Evolutionary conservation across 306 rosid species (phyloP).

Genomic region (Medicago arabica): DNA sequence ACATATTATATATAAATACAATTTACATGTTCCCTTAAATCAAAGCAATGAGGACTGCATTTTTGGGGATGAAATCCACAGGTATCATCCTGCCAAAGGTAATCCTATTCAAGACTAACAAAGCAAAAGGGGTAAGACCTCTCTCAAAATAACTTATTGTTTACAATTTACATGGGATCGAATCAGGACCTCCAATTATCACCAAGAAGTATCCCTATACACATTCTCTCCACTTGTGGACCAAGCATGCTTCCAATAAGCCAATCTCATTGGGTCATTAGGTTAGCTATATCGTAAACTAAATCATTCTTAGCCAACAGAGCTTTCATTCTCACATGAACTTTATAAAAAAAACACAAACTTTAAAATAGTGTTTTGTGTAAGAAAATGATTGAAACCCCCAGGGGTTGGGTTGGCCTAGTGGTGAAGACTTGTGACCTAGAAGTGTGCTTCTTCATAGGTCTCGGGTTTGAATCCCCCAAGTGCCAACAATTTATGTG

Average conservation of each 20-base stretch:
- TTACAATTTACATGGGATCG: neutral
- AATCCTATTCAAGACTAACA: neutral
- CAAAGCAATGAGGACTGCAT: neutral
- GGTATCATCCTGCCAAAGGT: neutral
- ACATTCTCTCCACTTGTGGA: neutral
- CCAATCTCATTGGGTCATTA: neutral
- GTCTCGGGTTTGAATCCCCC: no score
- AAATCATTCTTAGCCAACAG: constrained; percentile 13
- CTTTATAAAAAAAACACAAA: neutral
- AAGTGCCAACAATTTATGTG: no score
- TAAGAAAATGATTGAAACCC: constrained; percentile 3
- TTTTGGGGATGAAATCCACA: constrained; percentile 1
- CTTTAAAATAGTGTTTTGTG: constrained; percentile 29
- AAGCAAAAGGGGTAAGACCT: neutral
- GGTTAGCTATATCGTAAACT: neutral
- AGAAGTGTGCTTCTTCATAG: no score
- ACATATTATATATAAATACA: neutral
- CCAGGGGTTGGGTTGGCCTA: no score
- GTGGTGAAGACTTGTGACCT: no score
- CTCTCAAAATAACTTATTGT: neutral
- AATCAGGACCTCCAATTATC: neutral
- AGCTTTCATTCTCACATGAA: constrained; percentile 21
- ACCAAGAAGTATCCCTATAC: neutral
- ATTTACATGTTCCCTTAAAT: neutral
- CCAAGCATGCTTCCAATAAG: neutral